Conservation (phyloP, 108 stramenopile species). For the Skeletonema marinoi region DNA sequence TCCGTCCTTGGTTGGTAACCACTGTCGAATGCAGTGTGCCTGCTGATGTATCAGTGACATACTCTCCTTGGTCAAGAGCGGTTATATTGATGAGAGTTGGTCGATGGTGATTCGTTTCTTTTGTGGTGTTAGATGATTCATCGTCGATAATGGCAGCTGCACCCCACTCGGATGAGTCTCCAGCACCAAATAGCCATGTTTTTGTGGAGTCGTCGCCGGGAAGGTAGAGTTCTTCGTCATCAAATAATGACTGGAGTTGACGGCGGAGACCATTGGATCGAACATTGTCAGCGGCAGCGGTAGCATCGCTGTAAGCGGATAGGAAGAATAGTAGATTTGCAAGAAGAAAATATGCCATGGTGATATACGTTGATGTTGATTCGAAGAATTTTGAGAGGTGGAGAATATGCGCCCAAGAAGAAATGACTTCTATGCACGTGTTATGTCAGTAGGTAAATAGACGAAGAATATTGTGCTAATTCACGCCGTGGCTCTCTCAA, state of each 20-base stretch:
- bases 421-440: neutral
- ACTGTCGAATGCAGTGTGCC: constrained; percentile 19
- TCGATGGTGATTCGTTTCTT: neutral
- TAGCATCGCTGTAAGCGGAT: neutral
- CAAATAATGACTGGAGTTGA: neutral
- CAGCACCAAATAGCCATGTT: constrained; percentile 13
- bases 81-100: neutral
- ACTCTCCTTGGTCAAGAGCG: neutral
- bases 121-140: neutral
- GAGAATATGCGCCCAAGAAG: neutral
- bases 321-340: neutral
- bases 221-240: constrained; percentile 25
- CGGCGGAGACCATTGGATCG: neutral
- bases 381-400: neutral
- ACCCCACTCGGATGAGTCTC: constrained; percentile 27
- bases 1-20: constrained; percentile 6
- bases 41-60: constrained; percentile 1
- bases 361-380: neutral
- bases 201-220: neutral
- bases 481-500: no score
- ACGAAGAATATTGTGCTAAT: no score
- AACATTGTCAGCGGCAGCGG: neutral
- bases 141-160: neutral
- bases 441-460: neutral
- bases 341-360: neutral